phyloP scores from a whole-genome alignment of 163 green algal genomes.

The Chlamydomonas reinhardtii region DNA sequence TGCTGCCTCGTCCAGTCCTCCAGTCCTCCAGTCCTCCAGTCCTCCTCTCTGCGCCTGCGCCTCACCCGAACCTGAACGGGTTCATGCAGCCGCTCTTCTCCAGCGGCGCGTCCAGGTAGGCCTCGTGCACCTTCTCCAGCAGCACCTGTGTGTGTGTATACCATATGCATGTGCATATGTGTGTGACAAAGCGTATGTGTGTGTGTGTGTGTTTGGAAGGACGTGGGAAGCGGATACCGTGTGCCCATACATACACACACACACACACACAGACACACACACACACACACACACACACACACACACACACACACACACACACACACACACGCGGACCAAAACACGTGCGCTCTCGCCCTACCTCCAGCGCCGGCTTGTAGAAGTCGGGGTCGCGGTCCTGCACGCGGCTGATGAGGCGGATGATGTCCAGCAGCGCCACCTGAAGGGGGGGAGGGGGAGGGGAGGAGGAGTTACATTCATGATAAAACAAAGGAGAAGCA shows the following conservation, averaged over 20 bases:
- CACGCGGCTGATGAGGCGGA: constrained; percentile 24
- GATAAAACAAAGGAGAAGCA: no score
- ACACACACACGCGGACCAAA: no score
- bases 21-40: no score
- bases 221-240: no score
- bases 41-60: not conserved
- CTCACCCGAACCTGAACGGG: not conserved
- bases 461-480: no score
- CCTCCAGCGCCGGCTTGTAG: constrained; percentile 33
- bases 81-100: constrained; percentile 43
- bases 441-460: not conserved
- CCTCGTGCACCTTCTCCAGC: constrained; percentile 38
- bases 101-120: constrained; percentile 37
- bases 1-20: no score
- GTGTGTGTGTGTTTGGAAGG: not conserved
- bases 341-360: not conserved
- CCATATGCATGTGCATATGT: no score
- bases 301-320: no score
- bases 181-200: no score
- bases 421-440: constrained; percentile 44
- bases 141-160: not conserved
- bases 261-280: not conserved
- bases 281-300: not conserved
- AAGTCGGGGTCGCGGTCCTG: constrained; percentile 34
- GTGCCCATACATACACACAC: not conserved